Percentiles rank a stretch among this genome's conserved stretches.
Conservation (phyloP, 345 rosid genomes). For the Salix udensis region DNA sequence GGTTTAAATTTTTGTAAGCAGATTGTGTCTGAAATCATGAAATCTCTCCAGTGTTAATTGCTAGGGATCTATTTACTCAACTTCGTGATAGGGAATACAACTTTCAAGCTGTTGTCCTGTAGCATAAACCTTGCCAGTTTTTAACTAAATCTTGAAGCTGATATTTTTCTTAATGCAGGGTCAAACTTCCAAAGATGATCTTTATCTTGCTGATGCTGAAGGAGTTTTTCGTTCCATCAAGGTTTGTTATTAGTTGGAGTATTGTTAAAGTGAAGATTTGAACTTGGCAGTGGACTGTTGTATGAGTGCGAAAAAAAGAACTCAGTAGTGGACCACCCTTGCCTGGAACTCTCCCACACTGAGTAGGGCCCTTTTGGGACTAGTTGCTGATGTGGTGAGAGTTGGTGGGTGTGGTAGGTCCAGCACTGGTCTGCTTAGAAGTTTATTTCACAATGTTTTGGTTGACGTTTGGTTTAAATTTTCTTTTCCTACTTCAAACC, state of each 20-base stretch:
- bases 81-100: background rate
- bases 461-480: background rate
- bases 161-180: slow-evolving; percentile 41
- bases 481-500: background rate
- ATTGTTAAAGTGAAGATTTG: background rate
- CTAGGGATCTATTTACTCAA: background rate
- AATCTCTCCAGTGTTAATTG: slow-evolving; percentile 1
- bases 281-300: background rate
- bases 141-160: background rate
- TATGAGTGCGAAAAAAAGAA: background rate
- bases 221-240: slow-evolving; percentile 72
- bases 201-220: slow-evolving; percentile 66
- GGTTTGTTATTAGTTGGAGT: slow-evolving; percentile 46
- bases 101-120: background rate
- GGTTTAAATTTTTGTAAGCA: background rate
- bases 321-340: background rate
- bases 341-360: background rate
- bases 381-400: slow-evolving; percentile 14
- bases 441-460: background rate
- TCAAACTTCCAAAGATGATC: slow-evolving; percentile 54
- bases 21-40: background rate
- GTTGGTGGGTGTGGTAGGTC: slow-evolving; percentile 3
- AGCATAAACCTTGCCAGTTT: background rate
- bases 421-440: background rate
- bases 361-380: slow-evolving; percentile 10